Conservation (phyloP, 495 filamentous ascomycete species). For the Talaromyces stipitatus region DNA sequence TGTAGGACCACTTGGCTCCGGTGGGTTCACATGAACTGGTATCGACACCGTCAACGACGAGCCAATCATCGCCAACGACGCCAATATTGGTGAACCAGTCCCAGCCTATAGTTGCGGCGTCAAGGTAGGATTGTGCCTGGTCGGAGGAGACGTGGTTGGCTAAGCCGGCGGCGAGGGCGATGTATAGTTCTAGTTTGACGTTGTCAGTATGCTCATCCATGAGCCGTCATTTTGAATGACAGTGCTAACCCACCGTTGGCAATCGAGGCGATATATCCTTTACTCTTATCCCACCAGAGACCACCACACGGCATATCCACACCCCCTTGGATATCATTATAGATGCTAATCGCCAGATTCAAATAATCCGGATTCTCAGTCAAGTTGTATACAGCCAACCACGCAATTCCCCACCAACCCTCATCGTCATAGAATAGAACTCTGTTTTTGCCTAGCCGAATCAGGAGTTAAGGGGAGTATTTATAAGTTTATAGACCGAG, state of each 20-base stretch:
- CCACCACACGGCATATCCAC: slow-evolving; percentile 47
- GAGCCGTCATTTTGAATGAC: too few species aligned
- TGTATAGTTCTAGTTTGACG: slow-evolving; percentile 12
- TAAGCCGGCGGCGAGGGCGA: slow-evolving; percentile 18
- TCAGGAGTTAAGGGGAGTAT: too few species aligned
- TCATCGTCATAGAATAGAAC: slow-evolving; percentile 61
- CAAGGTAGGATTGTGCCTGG: slow-evolving; percentile 32
- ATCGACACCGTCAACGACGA: slow-evolving; percentile 58
- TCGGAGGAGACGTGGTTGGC: slow-evolving; percentile 33
- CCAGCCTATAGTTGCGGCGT: slow-evolving; percentile 24
- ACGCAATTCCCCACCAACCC: slow-evolving; percentile 57
- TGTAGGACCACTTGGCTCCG: slow-evolving; percentile 55
- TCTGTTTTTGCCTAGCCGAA: too few species aligned
- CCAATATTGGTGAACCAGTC: slow-evolving; percentile 55
- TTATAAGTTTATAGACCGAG: too few species aligned
- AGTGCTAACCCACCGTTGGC: slow-evolving; percentile 3
- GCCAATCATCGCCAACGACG: slow-evolving; percentile 52
- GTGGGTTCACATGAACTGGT: slow-evolving; percentile 44
- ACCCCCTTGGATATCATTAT: slow-evolving; percentile 48
- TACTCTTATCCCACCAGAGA: slow-evolving; percentile 58
- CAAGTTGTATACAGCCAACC: slow-evolving; percentile 49
- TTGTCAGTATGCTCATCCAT: not conserved
- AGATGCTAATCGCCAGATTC: slow-evolving; percentile 42
- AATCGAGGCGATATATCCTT: slow-evolving; percentile 46
- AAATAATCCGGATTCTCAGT: slow-evolving; percentile 41